Conservation (phyloP, 2,329 filamentous ascomycete genomes). For the Dothistroma pini region DNA sequence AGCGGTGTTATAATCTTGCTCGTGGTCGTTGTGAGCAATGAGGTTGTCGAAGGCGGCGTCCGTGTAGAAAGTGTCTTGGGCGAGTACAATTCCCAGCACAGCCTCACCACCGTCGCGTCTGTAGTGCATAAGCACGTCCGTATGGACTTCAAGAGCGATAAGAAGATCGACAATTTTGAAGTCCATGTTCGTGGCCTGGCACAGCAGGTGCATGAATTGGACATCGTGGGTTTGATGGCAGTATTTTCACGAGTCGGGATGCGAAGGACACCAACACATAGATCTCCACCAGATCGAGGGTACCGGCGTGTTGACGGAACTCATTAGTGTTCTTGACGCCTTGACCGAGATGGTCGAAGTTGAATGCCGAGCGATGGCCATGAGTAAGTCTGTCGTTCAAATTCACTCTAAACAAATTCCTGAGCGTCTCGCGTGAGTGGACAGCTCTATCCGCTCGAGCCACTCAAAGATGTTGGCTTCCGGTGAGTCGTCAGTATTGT, state of each 20-base stretch:
- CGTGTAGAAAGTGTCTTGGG: background rate
- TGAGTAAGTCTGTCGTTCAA: background rate
- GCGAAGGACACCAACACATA: constrained; percentile 23
- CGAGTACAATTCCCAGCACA: constrained; percentile 2
- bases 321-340: constrained; percentile 27
- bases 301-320: constrained; percentile 33
- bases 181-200: constrained; percentile 2
- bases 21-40: constrained; percentile 10
- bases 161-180: constrained; percentile 4
- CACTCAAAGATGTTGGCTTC: constrained; percentile 16
- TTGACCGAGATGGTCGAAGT: constrained; percentile 22
- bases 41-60: constrained; percentile 1
- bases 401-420: constrained; percentile 6
- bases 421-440: constrained; percentile 2
- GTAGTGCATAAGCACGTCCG: constrained; percentile 8
- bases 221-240: constrained; percentile 5
- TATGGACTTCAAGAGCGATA: background rate
- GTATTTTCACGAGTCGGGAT: constrained; percentile 10
- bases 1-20: background rate
- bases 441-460: constrained; percentile 14
- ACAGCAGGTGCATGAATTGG: background rate
- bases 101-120: background rate
- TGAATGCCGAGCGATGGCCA: constrained; percentile 14
- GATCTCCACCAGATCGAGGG: constrained; percentile 26
- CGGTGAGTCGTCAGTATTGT: background rate